Base-by-base conservation (phyloP, 805 yeast species). In the Blastobotrys peoriensis region DNA sequence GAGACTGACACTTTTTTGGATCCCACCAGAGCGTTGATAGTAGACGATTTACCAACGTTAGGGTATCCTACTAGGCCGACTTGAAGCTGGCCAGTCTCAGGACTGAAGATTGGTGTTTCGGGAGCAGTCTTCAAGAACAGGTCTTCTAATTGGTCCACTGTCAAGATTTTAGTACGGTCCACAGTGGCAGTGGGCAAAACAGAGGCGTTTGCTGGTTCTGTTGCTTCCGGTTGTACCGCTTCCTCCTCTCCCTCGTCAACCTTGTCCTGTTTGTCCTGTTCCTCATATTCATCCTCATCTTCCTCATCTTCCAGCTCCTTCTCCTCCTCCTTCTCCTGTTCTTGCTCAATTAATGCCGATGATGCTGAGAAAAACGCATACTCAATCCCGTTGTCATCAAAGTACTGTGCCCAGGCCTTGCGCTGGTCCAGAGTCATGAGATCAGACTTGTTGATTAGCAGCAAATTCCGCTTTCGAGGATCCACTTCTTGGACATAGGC, bases 61-160 rank as follows among this genome's bases (percentile, higher is more conserved):
- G 99, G 99, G 63, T 93, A 93, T 27, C 99, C 99, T 17, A 93
- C 98, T 53, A 93, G 73, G 48, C 99, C 99, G 52, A 93, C 87
- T 61, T 88, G 94, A 43, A 86, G 69, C 49, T 82, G 71, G 19
- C 16, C 37, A 25, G 76, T 76, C 41, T 68, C 70, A 3, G 70
- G 67, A 25, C 41, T 45, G 39, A 36, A 45, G 42, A 50, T 38
- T 15, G 60, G 56, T 8, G 30, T 25, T 10, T 51, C 53, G 1
- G 97, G 97, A 0, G 97, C 88, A 45, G 77, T 82, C 15, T 70
- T 64, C 56, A 86, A 62, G 62, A 91, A 88, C 18, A 93, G 68
- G 4, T 75, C 75, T 66, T 93, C 98, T 45, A 93, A 73, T 62
- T 93, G 93, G 54, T 83, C 86, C 46, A 91, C 86, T 40, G 83